Evolutionary conservation across 495 filamentous ascomycete genomes (phyloP).

Genomic region (Pseudomonodictys pantanalensis): DNA sequence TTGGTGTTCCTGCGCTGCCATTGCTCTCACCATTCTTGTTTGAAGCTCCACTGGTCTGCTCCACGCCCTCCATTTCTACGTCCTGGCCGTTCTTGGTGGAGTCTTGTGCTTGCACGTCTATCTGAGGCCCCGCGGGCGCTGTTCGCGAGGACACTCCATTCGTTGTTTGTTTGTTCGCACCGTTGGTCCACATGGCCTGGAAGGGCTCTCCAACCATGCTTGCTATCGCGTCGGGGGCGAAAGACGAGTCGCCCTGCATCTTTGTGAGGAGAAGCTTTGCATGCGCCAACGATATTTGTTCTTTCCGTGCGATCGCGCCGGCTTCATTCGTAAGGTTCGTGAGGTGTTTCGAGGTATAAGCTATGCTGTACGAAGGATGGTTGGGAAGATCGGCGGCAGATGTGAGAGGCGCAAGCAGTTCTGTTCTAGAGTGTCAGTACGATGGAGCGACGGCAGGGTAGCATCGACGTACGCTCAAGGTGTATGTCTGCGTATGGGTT

Average conservation of each 20-base stretch:
- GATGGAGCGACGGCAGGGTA: not conserved
- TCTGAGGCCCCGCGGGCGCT: not conserved
- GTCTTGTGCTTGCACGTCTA: not conserved
- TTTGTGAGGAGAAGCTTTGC: conserved; percentile 74
- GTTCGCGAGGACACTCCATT: not conserved
- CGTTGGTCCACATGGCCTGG: not conserved
- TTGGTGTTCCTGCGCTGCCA: not conserved
- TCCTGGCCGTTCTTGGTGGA: conserved; percentile 1
- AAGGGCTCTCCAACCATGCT: not conserved
- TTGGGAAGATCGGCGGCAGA: conserved; percentile 77
- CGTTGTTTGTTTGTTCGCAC: not conserved
- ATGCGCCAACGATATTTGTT: conserved; percentile 69
- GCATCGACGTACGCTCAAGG: conserved; percentile 67
- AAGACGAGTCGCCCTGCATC: conserved; percentile 75
- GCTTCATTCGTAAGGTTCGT: conserved; percentile 70
- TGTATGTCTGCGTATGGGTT: conserved; percentile 80
- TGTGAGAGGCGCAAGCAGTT: conserved; percentile 81
- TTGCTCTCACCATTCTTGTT: not conserved
- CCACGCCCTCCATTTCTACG: conserved; percentile 17
- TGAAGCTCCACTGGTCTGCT: conserved; percentile 12
- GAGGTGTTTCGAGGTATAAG: conserved; percentile 80
- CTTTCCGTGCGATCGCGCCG: conserved; percentile 69
- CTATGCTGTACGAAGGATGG: conserved; percentile 78
- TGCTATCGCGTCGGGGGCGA: conserved; percentile 64
- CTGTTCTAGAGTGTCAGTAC: conserved; percentile 45